Percentiles rank a stretch among this genome's conserved stretches.
Evolutionary conservation across 208 protist genomes (phyloP).

Genomic region (Novymonas esmeraldas): DNA sequence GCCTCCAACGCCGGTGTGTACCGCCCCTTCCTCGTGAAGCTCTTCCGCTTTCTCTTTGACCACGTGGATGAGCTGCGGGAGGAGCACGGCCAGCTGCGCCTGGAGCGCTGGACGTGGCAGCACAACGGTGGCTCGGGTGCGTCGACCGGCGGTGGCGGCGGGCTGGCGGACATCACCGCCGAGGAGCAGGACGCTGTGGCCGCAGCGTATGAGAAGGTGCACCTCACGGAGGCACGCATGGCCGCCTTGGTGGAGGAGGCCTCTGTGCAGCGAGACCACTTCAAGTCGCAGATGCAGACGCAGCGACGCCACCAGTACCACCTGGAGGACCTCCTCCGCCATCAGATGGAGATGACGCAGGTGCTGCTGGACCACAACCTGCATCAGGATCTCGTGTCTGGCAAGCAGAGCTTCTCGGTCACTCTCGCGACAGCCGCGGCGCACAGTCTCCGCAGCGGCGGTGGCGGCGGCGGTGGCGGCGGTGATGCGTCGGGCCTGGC

Average conservation of each 20-base stretch:
- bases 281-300: conserved; percentile 61
- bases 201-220: conserved; percentile 66
- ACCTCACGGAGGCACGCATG: conserved; percentile 69
- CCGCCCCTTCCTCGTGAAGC: conserved; percentile 61
- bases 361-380: conserved; percentile 34
- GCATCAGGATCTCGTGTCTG: conserved; percentile 12
- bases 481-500: too few relatives aligned
- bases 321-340: conserved; percentile 64
- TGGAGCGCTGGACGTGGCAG: conserved; percentile 11
- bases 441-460: neutral
- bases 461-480: neutral
- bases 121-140: neutral
- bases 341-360: conserved; percentile 77
- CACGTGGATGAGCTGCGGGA: conserved; percentile 67
- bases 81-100: conserved; percentile 26
- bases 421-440: neutral
- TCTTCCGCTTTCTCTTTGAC: conserved; percentile 78
- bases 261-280: conserved; percentile 74
- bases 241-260: conserved; percentile 75
- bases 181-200: conserved; percentile 54
- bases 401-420: conserved; percentile 9
- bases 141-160: neutral
- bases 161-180: conserved; percentile 3
- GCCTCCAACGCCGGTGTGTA: conserved; percentile 76
- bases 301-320: conserved; percentile 42